phyloP scores from a whole-genome alignment of 495 filamentous ascomycete genomes.

The Trichocladium antarcticum region DNA sequence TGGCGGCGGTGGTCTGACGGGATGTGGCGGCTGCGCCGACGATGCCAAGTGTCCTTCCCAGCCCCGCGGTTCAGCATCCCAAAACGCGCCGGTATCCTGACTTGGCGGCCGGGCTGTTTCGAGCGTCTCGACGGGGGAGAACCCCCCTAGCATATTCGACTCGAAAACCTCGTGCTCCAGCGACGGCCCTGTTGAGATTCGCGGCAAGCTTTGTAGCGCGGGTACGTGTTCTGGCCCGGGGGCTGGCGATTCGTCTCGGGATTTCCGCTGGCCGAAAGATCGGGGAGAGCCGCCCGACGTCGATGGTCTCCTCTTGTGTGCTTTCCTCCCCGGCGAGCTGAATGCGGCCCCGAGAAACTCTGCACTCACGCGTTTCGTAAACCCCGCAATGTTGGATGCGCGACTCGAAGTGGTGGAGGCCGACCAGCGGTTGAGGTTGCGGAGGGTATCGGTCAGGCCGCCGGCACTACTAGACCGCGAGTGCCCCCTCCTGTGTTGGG shows the following conservation, averaged over 20 bases:
- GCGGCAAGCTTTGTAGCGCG: constrained; percentile 26
- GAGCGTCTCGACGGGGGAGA: constrained; percentile 8
- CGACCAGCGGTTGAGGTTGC: constrained; percentile 74
- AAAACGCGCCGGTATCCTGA: constrained; percentile 12
- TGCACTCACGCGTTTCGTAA: constrained; percentile 45
- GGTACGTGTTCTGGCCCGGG: constrained; percentile 18
- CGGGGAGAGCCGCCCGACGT: constrained; percentile 20
- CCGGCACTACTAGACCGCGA: constrained; percentile 36
- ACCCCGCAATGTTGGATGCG: constrained; percentile 45
- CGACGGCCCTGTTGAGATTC: constrained; percentile 31
- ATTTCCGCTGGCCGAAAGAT: constrained; percentile 1
- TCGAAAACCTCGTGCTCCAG: constrained; percentile 26
- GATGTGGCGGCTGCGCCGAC: constrained; percentile 10
- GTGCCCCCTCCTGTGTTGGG: constrained; percentile 22
- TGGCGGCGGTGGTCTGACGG: constrained; percentile 8
- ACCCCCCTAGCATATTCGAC: constrained; percentile 14
- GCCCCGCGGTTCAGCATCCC: constrained; percentile 19
- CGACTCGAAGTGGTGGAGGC: constrained; percentile 63
- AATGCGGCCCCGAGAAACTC: constrained; percentile 25
- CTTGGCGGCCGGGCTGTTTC: constrained; percentile 4
- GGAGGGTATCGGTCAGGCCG: constrained; percentile 51
- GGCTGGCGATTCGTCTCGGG: constrained; percentile 14
- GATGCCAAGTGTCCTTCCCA: constrained; percentile 13
- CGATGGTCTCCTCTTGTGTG: constrained; percentile 23
- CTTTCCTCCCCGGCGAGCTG: constrained; percentile 18